These are phyloP conservation scores for Exophiala bonariae DNA, from an alignment of 2,329 filamentous ascomycete genomes.

Conservation along the genomic window DNA sequence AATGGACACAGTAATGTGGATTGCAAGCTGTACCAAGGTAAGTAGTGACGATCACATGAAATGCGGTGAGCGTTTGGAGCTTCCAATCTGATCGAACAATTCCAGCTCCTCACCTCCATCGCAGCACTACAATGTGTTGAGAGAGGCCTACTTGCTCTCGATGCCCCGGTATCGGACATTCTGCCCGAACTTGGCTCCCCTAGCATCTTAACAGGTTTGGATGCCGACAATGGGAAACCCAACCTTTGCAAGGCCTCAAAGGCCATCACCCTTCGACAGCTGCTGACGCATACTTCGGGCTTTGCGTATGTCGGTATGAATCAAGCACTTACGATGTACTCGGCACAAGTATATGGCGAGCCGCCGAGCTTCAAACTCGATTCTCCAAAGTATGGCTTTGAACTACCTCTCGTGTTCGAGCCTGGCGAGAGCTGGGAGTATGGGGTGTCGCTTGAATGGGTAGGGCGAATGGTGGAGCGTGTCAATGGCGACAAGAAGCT, in stretches of 20 bases:
- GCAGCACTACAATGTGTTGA: conserved; percentile 56
- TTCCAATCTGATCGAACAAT: not conserved
- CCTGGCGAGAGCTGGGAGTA: conserved; percentile 55
- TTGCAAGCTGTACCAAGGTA: conserved; percentile 3
- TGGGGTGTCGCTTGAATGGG: conserved; percentile 53
- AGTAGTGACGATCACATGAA: too few species aligned
- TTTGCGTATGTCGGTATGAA: not conserved
- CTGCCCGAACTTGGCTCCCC: conserved; percentile 53
- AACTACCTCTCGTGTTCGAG: conserved; percentile 1
- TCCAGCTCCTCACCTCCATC: conserved; percentile 49
- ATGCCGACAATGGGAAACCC: conserved; percentile 27
- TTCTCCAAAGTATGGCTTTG: not conserved
- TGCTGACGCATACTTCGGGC: conserved; percentile 11
- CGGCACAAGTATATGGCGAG: not conserved
- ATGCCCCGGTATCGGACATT: conserved; percentile 45
- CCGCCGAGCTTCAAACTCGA: not conserved
- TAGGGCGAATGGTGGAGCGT: conserved; percentile 51
- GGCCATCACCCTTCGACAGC: conserved; percentile 11
- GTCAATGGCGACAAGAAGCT: conserved; percentile 42
- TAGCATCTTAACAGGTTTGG: conserved; percentile 46
- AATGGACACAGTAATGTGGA: conserved; percentile 3
- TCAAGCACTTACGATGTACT: not conserved
- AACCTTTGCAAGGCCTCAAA: conserved; percentile 26
- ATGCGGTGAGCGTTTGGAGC: too few species aligned
- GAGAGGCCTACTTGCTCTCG: conserved; percentile 47